Evolutionary conservation across 768 basidiomycete species (phyloP).

Genomic region (Podaxis sp.): DNA sequence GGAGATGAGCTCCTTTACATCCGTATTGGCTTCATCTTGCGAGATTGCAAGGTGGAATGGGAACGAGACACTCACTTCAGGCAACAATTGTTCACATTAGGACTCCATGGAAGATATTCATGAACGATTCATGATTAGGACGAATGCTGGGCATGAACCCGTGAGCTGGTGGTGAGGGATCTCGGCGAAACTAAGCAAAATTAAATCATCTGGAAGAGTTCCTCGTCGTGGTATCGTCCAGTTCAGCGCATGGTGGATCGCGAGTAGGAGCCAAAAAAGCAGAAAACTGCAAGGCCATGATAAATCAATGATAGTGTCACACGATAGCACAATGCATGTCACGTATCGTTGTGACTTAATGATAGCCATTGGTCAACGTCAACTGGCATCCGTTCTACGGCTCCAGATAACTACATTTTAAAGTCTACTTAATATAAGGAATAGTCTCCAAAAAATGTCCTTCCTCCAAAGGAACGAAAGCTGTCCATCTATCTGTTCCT

Average conservation of each 20-base stretch:
- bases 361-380: neutral
- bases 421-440: slow-evolving; percentile 5
- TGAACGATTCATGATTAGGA: neutral
- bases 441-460: neutral
- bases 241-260: neutral
- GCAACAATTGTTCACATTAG: neutral
- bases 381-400: neutral
- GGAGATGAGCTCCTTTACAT: slow-evolving; percentile 28
- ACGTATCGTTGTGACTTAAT: neutral
- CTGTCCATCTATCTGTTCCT: neutral
- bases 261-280: neutral
- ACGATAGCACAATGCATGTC: neutral
- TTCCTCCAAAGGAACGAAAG: slow-evolving; percentile 1
- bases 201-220: neutral
- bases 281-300: neutral
- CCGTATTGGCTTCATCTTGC: slow-evolving; percentile 27
- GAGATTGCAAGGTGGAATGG: neutral
- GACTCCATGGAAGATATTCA: neutral
- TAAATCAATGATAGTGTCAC: neutral
- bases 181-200: neutral
- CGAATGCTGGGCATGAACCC: neutral
- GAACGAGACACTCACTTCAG: neutral
- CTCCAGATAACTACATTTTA: neutral
- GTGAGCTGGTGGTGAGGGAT: neutral
- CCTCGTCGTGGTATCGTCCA: neutral